These are phyloP conservation scores for Aspergillus incahuasiensis DNA, from an alignment of 495 filamentous ascomycete species.

Conservation along the genomic window DNA sequence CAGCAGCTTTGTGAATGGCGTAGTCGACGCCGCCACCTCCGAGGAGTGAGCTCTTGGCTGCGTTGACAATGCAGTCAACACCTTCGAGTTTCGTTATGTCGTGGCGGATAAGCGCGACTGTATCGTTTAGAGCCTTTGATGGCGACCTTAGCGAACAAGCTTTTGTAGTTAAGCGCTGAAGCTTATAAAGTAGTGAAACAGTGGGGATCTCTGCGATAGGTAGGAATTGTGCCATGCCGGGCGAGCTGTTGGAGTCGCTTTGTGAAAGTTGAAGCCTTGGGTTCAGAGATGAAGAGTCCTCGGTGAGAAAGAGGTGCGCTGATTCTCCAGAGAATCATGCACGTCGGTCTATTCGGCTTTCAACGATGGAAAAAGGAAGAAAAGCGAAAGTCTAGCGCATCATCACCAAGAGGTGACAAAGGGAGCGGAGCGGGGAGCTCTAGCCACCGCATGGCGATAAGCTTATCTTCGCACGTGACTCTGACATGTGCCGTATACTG, in stretches of 20 bases:
- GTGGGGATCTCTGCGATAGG: slow-evolving; percentile 59
- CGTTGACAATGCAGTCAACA: slow-evolving; percentile 87
- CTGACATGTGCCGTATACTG: neutral
- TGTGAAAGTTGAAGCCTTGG: neutral
- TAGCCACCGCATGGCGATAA: slow-evolving; percentile 16
- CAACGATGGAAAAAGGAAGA: neutral
- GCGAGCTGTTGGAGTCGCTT: neutral
- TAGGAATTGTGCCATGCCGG: slow-evolving; percentile 18
- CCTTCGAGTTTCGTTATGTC: slow-evolving; percentile 76
- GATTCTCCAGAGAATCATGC: neutral
- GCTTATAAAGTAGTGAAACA: slow-evolving; percentile 55
- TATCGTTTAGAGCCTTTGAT: slow-evolving; percentile 61
- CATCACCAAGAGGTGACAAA: neutral
- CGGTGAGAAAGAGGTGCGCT: neutral
- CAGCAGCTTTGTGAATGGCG: slow-evolving; percentile 83
- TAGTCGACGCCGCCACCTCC: slow-evolving; percentile 87
- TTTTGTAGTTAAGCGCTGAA: slow-evolving; percentile 27
- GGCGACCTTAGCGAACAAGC: slow-evolving; percentile 27
- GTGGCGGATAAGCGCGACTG: slow-evolving; percentile 61
- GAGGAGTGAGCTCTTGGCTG: slow-evolving; percentile 73
- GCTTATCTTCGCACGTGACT: slow-evolving; percentile 8
- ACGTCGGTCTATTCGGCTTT: neutral
- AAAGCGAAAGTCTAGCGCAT: neutral
- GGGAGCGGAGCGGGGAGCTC: slow-evolving; percentile 4
- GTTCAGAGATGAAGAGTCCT: no score